Evolutionary conservation across 768 basidiomycete genomes (phyloP).

Genomic region (Hericium rajendrae): DNA sequence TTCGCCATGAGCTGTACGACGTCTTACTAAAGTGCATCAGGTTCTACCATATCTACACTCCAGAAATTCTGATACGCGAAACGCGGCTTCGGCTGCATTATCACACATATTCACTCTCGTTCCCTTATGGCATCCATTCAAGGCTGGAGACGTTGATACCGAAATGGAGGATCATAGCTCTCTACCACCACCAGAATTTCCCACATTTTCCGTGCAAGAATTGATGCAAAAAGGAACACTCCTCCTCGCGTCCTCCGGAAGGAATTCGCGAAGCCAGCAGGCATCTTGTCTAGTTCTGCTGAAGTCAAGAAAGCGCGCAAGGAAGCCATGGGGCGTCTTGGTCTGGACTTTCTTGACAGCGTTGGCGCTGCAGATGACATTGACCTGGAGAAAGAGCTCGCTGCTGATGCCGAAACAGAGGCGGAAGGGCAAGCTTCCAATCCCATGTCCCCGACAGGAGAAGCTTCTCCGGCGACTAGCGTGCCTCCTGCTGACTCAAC

Average conservation of each 20-base stretch:
- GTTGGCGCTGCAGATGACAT: slow-evolving; percentile 68
- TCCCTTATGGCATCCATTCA: slow-evolving; percentile 64
- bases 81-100: slow-evolving; percentile 81
- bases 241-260: slow-evolving; percentile 86
- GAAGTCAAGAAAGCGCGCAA: slow-evolving; percentile 84
- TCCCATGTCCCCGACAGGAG: slow-evolving; percentile 30
- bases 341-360: slow-evolving; percentile 75
- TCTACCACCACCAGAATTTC: slow-evolving; percentile 46
- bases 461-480: slow-evolving; percentile 28
- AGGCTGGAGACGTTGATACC: slow-evolving; percentile 23
- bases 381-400: slow-evolving; percentile 79
- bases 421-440: slow-evolving; percentile 23
- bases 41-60: slow-evolving; percentile 88
- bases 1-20: not conserved
- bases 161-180: slow-evolving; percentile 18
- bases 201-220: slow-evolving; percentile 67
- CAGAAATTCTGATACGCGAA: slow-evolving; percentile 85
- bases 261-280: slow-evolving; percentile 72
- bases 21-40: slow-evolving; percentile 27
- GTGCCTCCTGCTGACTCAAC: slow-evolving; percentile 30
- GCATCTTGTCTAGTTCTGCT: slow-evolving; percentile 59
- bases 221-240: slow-evolving; percentile 69
- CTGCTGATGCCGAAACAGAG: slow-evolving; percentile 36
- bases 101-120: slow-evolving; percentile 80
- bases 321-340: slow-evolving; percentile 82